These are phyloP conservation scores for Myxozyma neglecta DNA, from an alignment of 805 yeast species.

Conservation along the genomic window DNA sequence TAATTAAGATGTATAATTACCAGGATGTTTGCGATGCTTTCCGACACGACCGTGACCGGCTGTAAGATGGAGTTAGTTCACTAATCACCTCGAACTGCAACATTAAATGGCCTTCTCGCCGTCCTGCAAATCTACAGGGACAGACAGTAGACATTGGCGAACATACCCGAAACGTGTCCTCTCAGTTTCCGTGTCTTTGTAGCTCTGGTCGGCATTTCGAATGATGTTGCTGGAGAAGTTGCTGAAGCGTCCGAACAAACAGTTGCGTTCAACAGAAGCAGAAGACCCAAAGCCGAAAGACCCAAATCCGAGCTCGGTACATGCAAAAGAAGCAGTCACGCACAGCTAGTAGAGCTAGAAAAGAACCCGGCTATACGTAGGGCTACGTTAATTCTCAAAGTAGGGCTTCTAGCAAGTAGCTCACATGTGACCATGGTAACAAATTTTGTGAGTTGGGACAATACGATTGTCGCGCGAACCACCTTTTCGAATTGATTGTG, in stretches of 20 bases:
- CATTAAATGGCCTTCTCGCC: neutral
- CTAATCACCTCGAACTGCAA: constrained; percentile 14
- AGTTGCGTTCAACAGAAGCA: neutral
- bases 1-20: too few relatives aligned
- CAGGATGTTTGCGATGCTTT: constrained; percentile 99
- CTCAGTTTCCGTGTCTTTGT: constrained; percentile 98
- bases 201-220: constrained; percentile 36
- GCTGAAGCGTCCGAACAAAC: constrained; percentile 3
- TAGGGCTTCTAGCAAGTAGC: too few relatives aligned
- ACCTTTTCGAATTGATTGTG: too few relatives aligned
- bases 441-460: too few relatives aligned
- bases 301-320: neutral
- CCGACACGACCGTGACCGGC: constrained; percentile 99
- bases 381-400: neutral
- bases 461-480: too few relatives aligned
- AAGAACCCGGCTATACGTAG: too few relatives aligned
- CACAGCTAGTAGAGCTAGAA: neutral
- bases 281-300: neutral
- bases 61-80: constrained; percentile 41
- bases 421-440: too few relatives aligned
- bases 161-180: constrained; percentile 99
- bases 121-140: neutral
- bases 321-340: neutral
- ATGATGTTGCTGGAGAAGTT: constrained; percentile 3
- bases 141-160: constrained; percentile 11